phyloP scores from a whole-genome alignment of 2,329 filamentous ascomycete species.

The Diaporthe nobilis region DNA sequence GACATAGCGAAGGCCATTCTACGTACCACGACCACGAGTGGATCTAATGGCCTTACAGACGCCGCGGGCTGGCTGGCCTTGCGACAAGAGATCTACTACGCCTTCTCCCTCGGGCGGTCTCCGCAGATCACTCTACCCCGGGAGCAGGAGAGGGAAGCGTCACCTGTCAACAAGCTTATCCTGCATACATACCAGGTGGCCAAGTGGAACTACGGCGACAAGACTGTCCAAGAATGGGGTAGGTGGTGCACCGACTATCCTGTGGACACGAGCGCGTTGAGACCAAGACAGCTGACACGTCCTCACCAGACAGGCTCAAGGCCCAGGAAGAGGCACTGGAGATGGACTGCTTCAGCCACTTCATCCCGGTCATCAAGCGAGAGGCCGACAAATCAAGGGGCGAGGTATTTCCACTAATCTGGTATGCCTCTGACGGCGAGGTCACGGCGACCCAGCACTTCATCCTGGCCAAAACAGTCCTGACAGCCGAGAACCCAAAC shows the following conservation, averaged over 20 bases:
- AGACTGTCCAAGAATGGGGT: slow-evolving; percentile 23
- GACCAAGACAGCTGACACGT: not conserved
- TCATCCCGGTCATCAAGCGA: not conserved
- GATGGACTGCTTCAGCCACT: slow-evolving; percentile 1
- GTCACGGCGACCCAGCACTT: slow-evolving; percentile 22
- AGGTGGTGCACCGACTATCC: not conserved
- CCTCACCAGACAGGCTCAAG: not conserved
- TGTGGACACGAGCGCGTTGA: not conserved
- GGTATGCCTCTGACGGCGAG: slow-evolving; percentile 6
- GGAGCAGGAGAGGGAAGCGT: not conserved
- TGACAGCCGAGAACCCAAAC: slow-evolving; percentile 12
- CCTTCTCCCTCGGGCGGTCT: not conserved
- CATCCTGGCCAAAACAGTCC: not conserved
- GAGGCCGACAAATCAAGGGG: slow-evolving; percentile 21
- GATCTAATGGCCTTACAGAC: slow-evolving; percentile 1
- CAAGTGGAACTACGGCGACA: slow-evolving; percentile 13
- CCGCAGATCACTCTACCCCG: not conserved
- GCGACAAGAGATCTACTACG: slow-evolving; percentile 13
- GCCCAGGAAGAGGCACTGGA: slow-evolving; percentile 3
- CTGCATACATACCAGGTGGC: slow-evolving; percentile 19
- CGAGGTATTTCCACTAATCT: slow-evolving; percentile 2
- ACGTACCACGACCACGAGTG: slow-evolving; percentile 14
- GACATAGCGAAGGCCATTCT: slow-evolving; percentile 20
- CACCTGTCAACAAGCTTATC: slow-evolving; percentile 2
- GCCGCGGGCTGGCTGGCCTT: not conserved